Base-by-base conservation (phyloP, 148 eudicot species). In the Hydrangea macrophylla region DNA sequence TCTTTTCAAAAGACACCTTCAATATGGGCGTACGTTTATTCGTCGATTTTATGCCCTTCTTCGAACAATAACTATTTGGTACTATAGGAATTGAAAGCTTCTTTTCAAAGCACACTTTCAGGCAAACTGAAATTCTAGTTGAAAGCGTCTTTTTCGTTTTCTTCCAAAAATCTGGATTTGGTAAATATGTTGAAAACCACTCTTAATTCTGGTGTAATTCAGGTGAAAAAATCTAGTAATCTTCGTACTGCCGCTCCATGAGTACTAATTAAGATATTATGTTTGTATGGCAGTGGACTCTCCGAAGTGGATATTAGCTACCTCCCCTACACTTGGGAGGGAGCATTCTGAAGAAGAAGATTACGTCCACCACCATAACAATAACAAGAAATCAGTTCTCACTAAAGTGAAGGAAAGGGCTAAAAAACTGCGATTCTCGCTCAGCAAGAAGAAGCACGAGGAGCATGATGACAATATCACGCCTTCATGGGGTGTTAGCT, bases 341-440 rank as follows among this genome's bases (percentile, higher is more conserved):
- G 63, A 71, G 30, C 78, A 82, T 70, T 84, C 81, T 44, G 83
- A 62, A 60, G 96, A 88, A 76, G 92, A 85, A 44, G 48, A 31
- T 39, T 66, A 69, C 7, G 67, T 39, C 53, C 77, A 77, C n/a
- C 76, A 70, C n/a, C n/a, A n/a, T n/a, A n/a, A n/a, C n/a, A n/a
- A n/a, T 18, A 58, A 70, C 69, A 88, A 78, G 83, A 90, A 88
- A 48, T 48, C 53, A 18, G 53, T 48, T 48, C 53, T 48, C 23
- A 18, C 53, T 48, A 48, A 48, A 48, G 53, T 48, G 53, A 48
- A 48, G 53, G 53, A 48, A 22, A 48, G n/a, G 53, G 53, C 53
- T 48, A 48, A 2, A 17, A 48, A 48, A 48, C n/a, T 48, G 53
- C 53, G 53, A 40, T 48, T 56, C 56, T 12, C 72, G 35, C 70